A percentile compares a stretch with the other conserved stretches of the same genome.
These are phyloP conservation scores for Amniculicola lignicola DNA, from an alignment of 495 filamentous ascomycete species.

Conservation along the genomic window DNA sequence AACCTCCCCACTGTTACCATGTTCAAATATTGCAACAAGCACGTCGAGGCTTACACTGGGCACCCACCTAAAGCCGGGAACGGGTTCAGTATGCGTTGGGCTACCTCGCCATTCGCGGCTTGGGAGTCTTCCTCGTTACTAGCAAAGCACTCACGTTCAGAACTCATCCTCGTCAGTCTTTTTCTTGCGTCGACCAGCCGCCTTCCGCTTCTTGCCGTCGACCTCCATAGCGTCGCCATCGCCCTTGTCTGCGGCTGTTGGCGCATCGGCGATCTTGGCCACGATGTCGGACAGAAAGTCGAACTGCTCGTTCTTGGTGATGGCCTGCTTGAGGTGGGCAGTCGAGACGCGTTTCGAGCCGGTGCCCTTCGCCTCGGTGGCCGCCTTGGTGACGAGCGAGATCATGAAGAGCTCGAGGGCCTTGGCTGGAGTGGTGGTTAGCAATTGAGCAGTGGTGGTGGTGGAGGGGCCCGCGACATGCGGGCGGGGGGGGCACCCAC, in stretches of 20 bases:
- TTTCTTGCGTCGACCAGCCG: conserved; percentile 38
- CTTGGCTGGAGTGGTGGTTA: conserved; percentile 52
- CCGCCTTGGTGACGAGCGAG: conserved; percentile 79
- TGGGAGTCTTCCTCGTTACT: too few relatives aligned
- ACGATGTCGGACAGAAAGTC: conserved; percentile 95
- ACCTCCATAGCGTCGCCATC: conserved; percentile 55
- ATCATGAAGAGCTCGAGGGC: conserved; percentile 98
- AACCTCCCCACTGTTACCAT: too few relatives aligned
- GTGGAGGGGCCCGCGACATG: conserved; percentile 55
- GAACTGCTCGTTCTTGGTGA: conserved; percentile 79
- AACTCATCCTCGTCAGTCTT: conserved; percentile 40
- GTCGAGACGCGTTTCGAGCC: conserved; percentile 87
- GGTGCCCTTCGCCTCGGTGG: conserved; percentile 73
- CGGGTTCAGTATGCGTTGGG: too few relatives aligned
- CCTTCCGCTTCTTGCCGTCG: conserved; percentile 51
- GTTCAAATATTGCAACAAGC: too few relatives aligned
- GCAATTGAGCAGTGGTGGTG: conserved; percentile 8
- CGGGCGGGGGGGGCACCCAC: conserved; percentile 48
- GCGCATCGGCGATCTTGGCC: conserved; percentile 73
- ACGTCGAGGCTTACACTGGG: too few relatives aligned
- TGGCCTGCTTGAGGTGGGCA: conserved; percentile 83
- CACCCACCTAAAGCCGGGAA: too few relatives aligned
- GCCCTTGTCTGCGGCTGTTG: conserved; percentile 51
- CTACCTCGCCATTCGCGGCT: too few relatives aligned
- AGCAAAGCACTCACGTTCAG: too few relatives aligned